These are phyloP conservation scores for Lecanicillium sp. DNA, from an alignment of 2,329 filamentous ascomycete species.

Conservation along the genomic window DNA sequence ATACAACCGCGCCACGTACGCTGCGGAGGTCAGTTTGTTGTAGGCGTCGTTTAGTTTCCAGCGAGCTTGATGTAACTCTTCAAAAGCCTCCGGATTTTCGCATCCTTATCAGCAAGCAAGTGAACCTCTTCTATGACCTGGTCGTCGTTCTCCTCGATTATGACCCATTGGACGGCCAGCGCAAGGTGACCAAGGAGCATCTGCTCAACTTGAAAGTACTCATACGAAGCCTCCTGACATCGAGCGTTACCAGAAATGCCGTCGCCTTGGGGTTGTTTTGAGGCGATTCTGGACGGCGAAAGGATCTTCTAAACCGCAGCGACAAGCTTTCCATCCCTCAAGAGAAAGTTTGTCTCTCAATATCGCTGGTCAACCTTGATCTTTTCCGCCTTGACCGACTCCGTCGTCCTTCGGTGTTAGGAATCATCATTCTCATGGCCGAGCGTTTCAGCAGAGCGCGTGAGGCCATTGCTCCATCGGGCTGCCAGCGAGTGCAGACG, in stretches of 20 bases:
- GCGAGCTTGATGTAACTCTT: constrained; percentile 2
- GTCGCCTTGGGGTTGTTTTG: background rate
- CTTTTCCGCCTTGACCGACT: constrained; percentile 1
- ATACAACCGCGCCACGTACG: background rate
- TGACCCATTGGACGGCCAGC: background rate
- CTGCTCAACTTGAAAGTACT: constrained; percentile 1
- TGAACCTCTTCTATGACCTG: constrained; percentile 1
- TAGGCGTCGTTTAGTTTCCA: background rate
- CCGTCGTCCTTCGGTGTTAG: background rate
- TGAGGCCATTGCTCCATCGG: constrained; percentile 1
- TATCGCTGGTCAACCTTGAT: constrained; percentile 1
- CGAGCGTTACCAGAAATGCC: constrained; percentile 1
- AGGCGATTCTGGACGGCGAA: background rate
- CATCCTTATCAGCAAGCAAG: background rate
- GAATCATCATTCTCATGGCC: background rate
- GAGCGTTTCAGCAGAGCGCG: constrained; percentile 1
- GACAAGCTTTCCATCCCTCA: constrained; percentile 1
- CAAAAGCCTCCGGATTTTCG: background rate
- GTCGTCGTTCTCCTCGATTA: background rate
- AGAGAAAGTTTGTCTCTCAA: background rate
- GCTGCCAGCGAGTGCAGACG: constrained; percentile 2
- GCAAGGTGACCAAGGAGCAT: constrained; percentile 1
- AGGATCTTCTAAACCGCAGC: background rate
- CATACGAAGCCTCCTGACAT: constrained; percentile 1
- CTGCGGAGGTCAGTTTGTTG: background rate